These are phyloP conservation scores for Penicillium sclerotiorum DNA, from an alignment of 2,329 filamentous ascomycete genomes.

Conservation along the genomic window DNA sequence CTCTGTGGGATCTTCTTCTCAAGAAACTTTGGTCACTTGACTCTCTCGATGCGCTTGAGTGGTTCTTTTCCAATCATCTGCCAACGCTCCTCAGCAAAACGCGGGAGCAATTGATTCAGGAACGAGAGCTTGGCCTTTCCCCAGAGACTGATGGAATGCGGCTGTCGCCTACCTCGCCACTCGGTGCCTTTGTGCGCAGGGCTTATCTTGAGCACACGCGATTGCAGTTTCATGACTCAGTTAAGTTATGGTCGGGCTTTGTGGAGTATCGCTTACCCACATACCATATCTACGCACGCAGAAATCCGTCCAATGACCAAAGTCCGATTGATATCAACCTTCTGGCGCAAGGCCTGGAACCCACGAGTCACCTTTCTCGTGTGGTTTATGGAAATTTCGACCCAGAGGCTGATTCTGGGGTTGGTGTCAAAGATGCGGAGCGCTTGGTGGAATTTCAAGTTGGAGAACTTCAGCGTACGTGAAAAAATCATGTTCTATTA, in stretches of 20 bases:
- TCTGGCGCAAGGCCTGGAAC: conserved; percentile 60
- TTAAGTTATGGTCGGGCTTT: conserved; percentile 80
- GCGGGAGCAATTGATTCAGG: conserved; percentile 61
- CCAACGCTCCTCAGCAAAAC: conserved; percentile 62
- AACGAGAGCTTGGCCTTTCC: conserved; percentile 57
- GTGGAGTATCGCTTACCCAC: conserved; percentile 79
- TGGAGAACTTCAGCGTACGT: conserved; percentile 76
- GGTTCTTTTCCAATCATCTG: conserved; percentile 67
- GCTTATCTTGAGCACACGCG: conserved; percentile 77
- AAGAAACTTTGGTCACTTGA: conserved; percentile 80
- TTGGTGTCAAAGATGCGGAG: conserved; percentile 72
- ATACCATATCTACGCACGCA: conserved; percentile 60
- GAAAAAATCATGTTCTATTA: too few species aligned
- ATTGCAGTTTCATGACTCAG: conserved; percentile 76
- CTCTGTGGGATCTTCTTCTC: conserved; percentile 86
- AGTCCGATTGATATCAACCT: conserved; percentile 65
- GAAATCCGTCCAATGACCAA: conserved; percentile 49
- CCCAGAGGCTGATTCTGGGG: conserved; percentile 43
- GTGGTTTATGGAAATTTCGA: conserved; percentile 55
- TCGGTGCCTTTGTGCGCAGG: conserved; percentile 78
- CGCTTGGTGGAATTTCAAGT: conserved; percentile 85
- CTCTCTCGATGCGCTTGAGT: conserved; percentile 77
- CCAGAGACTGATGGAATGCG: conserved; percentile 58
- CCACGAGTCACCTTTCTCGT: conserved; percentile 50
- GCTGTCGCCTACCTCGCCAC: conserved; percentile 72